Base-by-base conservation (phyloP, 2,329 filamentous ascomycete species). In the Exophiala sp. region DNA sequence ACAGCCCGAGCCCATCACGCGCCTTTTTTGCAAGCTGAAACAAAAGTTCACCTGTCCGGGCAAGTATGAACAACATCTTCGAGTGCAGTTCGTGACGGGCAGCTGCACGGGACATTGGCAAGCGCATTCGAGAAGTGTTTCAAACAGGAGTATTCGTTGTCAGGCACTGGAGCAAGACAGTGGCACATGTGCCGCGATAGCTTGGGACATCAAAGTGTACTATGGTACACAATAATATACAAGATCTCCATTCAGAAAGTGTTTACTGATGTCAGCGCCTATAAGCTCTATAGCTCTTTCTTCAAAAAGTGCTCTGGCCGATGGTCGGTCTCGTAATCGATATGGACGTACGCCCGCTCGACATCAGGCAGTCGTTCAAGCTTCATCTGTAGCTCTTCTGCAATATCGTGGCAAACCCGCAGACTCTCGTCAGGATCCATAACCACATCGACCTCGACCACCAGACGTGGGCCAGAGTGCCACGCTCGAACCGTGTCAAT, bases 401-500 rank as follows among this genome's bases (percentile, higher is more conserved):
- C 92, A 10, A 96, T 83, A 66, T 99, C 94, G 70, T 99, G 94
- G 0, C 91, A 94, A 48, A 85, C 85, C 58, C 82, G 79, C 12
- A 99, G 80, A 1, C 84, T 83, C 50, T 85, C 81, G 1, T 83
- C 76, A 0, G 86, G 83, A 63, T 91, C 84, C 90, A 97, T 96
- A 65, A 97, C 92, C 51, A 97, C 85, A 68, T 99, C 94, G 35
- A 97, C 90, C 76, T 99, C 94, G 62, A 95, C 91, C 61, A 97
- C 91, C 42, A 96, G 82, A 16, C 92, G 82, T 1, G 91, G 83
- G 0, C 92, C 92, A 5, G 86, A 89, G 72, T 96, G 91, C 73
- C 96, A 97, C 0, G 91, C 90, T 47, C 94, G 84, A 3, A 97
- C 94, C 1, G 94, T 99, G 71, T 99, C 94, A 68, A 99, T 95